Base-by-base conservation (phyloP, 495 filamentous ascomycete genomes). In the Jackrogersella multiformis region DNA sequence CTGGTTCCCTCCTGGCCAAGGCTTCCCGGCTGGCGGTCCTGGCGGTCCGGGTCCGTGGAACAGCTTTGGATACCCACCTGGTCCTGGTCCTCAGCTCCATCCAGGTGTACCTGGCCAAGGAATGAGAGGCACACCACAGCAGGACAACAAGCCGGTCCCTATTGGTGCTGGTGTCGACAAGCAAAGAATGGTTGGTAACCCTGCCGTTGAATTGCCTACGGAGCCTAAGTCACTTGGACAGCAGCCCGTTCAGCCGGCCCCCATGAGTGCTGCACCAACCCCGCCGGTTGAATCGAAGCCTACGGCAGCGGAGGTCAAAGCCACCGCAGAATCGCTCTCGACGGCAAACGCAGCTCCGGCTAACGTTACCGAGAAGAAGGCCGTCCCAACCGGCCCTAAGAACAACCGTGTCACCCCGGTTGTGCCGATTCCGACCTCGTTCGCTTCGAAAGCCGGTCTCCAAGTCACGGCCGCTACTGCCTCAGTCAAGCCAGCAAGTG, bases 1-100 rank as follows among this genome's bases (percentile, higher is more conserved):
- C 45, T 96, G 92, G 92, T 93, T 87, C 76, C 89, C 88, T 72
- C 90, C 91, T 9, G 89, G 87, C n/a, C 92, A 93, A 75, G 89
- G 88, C 7, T 97, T 93, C 70, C 89, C 87, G 36, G 86, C 83
- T 60, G 78, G 77, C 20, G 77, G 78, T n/a, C 85, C 81, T 38
- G 79, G 79, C 66, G 82, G 79, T 15, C 80, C 87, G 18, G 88
- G 26, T 30, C 26, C 26, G 26, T 30, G 26, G 26, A 30, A 30
- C 7, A 7, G 26, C 26, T 30, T 30, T 7, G 26, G 26, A 30
- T 30, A 4, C 26, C 26, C 26, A 4, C 26, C 26, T 30, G 26
- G 26, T 46, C 42, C 21, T 28, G 80, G 72, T 24, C 76, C 76
- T 52, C 77, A 74, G 32, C 73, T 73, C 39, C 67, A 56, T 30